Evolutionary conservation across 1,139 yeast species (phyloP), one percentile per base, ranked within the genome.

Genomic region (Torulaspora pretoriensis): DNA sequence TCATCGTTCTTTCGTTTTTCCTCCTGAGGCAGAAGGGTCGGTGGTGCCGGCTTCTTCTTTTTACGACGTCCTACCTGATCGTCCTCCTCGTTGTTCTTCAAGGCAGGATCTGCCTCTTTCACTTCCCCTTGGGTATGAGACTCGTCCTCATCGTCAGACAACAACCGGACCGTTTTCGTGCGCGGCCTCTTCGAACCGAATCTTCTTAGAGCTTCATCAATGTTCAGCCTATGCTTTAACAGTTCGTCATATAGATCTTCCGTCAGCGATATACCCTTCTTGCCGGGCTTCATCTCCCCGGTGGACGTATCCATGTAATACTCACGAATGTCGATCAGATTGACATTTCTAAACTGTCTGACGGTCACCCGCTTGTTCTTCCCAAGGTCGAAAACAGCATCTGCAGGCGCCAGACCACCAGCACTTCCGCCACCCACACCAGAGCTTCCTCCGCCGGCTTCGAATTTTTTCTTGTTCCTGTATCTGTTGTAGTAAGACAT

Each of bases 191-290:
- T 57, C 24, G 68, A 64, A 16, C 75, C 77, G 52, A 80, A 63
- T 31, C 63, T 63, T 38, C 69, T 75, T 54, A 86, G 65, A 0
- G 90, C 90, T 13, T 69, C 77, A 40, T 78, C 71, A 35, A 88
- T 80, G 46, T 74, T 72, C n/a, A 71, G 74, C n/a, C 72, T 65
- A 35, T 74, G 69, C 28, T 71, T 76, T 43, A 81, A 54, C 35
- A 88, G 65, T 44, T 69, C 72, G 38, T 68, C 69, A 85, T 94
- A 88, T 28, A 75, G 73, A 16, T 80, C 94, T 53, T 75, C 80
- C 1, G 89, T 82, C 46, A 88, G 67, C 1, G 95, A 79, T 23
- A 88, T 85, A 1, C 96, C 96, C 70, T 88, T 88, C 59, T 80
- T 81, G 0, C 95, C 95, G 0, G 96, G 97, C 51, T 71, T 72